Evolutionary conservation across 1,284 basidiomycete genomes (phyloP), one percentile per base, ranked within the genome.

Genomic region (Fomitopsis palustris): DNA sequence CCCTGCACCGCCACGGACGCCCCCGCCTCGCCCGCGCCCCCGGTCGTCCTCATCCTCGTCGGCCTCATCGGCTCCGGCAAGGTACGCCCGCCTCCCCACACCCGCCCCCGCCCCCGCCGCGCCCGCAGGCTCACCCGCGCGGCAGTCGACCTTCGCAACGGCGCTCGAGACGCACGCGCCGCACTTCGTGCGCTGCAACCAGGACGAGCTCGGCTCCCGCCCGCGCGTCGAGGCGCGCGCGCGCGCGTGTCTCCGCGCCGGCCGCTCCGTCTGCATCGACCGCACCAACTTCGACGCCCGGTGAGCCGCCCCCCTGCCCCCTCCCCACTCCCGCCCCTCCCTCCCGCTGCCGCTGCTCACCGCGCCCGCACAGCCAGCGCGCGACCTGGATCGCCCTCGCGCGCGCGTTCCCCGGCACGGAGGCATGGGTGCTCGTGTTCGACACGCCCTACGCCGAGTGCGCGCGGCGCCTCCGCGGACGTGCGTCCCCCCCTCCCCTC

Each of bases 111-210:
- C n/a, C n/a, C n/a, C n/a, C n/a, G n/a, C n/a, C n/a, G n/a, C n/a
- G n/a, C n/a, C n/a, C n/a, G n/a, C 49, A 16, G 9, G 9, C 43
- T 56, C 29, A 27, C 45, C 53, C 43, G n/a, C n/a, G n/a, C n/a
- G n/a, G n/a, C 25, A 89, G 89, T 86, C 87, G 14, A 87, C 87
- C 0, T 91, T 91, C 67, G 88, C 89, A 37, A 69, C 84, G 64
- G 82, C 84, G 19, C 78, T 91, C 2, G 76, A 89, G 64, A 58
- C 69, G 6, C 72, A 86, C 65, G 81, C 80, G 55, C 86, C 87
- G 2, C 71, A 74, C 25, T 87, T 88, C 69, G 75, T 75, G 49
- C 76, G 87, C 64, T 91, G 88, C 70, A 89, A 83, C 73, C 88
- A 91, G 71, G 88, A 91, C 66, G 85, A 89, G 27, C 71, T 82